These are phyloP conservation scores for Spatholobus suberectus DNA, from an alignment of 306 rosid genomes.

Conservation along the genomic window DNA sequence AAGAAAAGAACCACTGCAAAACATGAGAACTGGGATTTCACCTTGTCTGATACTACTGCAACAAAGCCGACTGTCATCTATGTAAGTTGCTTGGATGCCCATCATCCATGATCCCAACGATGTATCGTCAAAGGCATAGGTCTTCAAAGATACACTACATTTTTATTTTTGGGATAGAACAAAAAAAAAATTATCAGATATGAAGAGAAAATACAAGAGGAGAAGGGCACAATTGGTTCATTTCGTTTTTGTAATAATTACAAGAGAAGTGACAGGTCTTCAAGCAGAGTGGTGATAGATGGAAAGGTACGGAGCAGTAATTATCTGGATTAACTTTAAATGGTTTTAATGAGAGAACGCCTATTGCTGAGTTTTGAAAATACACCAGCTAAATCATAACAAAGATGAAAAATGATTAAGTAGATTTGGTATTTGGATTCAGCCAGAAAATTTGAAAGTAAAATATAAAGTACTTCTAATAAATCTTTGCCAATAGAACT, in stretches of 20 bases:
- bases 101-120: constrained; percentile 99
- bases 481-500: background rate
- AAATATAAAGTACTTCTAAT: background rate
- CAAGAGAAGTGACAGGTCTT: background rate
- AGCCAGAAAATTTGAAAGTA: background rate
- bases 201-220: constrained; percentile 18
- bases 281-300: background rate
- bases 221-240: background rate
- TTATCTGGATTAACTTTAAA: background rate
- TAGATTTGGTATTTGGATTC: background rate
- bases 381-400: background rate
- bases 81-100: constrained; percentile 89
- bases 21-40: constrained; percentile 40
- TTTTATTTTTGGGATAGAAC: background rate
- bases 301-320: background rate
- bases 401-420: background rate
- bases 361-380: constrained; percentile 7
- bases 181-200: constrained; percentile 7
- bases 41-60: constrained; percentile 91
- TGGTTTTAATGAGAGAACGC: background rate
- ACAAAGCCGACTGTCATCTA: constrained; percentile 94
- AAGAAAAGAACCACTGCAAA: background rate
- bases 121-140: constrained; percentile 87
- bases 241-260: background rate
- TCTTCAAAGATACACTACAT: constrained; percentile 87